Evolutionary conservation across 108 stramenopile genomes (phyloP).

Genomic region (Skeletonema marinoi): DNA sequence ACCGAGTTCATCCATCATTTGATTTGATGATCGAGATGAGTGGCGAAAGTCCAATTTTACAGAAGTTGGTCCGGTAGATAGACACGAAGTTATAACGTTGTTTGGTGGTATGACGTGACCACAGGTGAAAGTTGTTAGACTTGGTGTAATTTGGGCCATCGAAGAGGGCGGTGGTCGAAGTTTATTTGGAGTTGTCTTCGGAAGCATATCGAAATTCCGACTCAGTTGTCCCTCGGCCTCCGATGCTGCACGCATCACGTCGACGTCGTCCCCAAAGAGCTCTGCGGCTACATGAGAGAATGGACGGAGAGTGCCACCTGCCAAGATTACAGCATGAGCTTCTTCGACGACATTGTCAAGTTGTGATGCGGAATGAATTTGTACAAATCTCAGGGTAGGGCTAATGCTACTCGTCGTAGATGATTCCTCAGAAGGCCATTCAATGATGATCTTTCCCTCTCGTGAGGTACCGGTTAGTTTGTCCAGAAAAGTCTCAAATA

Average conservation of each 20-base stretch:
- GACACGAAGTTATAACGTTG: slow-evolving; percentile 54
- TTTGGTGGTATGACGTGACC: slow-evolving; percentile 89
- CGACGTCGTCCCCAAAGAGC: slow-evolving; percentile 66
- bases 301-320: slow-evolving; percentile 97
- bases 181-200: background rate
- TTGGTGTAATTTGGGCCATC: slow-evolving; percentile 26
- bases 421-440: slow-evolving; percentile 43
- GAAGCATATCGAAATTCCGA: slow-evolving; percentile 9
- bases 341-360: slow-evolving; percentile 78
- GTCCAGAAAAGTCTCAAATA: slow-evolving; percentile 78
- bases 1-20: slow-evolving; percentile 85
- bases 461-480: slow-evolving; percentile 58
- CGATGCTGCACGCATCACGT: slow-evolving; percentile 45
- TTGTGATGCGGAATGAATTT: slow-evolving; percentile 87
- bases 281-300: slow-evolving; percentile 87
- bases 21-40: slow-evolving; percentile 47
- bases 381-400: slow-evolving; percentile 70
- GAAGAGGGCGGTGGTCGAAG: slow-evolving; percentile 17
- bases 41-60: slow-evolving; percentile 87
- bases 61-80: slow-evolving; percentile 55
- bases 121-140: slow-evolving; percentile 88
- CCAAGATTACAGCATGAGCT: slow-evolving; percentile 91
- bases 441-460: slow-evolving; percentile 79
- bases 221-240: slow-evolving; percentile 45
- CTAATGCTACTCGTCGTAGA: slow-evolving; percentile 5